Conservation (phyloP, 164 flowering plant species). For the Cinnamomum micranthum region DNA sequence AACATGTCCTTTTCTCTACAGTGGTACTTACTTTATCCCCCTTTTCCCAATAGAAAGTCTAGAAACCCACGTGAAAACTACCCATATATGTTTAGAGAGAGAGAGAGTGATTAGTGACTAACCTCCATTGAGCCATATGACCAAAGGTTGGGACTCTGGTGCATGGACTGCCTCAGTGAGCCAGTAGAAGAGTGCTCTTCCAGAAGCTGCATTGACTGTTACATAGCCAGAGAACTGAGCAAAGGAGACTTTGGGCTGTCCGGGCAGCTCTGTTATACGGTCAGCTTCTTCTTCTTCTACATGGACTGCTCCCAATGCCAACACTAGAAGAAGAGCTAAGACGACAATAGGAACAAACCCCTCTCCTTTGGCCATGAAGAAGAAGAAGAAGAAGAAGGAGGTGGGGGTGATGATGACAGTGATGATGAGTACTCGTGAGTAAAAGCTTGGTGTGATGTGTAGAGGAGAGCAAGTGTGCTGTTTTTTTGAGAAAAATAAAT, state of each 20-base stretch:
- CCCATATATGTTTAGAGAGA: neutral
- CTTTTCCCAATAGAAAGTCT: too few relatives aligned
- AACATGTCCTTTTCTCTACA: too few relatives aligned
- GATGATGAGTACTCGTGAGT: conserved; percentile 4
- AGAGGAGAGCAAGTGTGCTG: conserved; percentile 6
- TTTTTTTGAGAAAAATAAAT: conserved; percentile 29
- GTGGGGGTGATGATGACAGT: conserved; percentile 1
- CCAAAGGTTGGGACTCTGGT: conserved; percentile 2
- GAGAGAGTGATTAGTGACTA: neutral
- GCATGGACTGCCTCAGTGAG: conserved; percentile 3
- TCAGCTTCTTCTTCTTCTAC: conserved; percentile 14
- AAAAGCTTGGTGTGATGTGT: conserved; percentile 15
- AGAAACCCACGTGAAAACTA: neutral
- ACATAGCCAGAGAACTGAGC: conserved; percentile 19
- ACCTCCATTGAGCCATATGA: conserved; percentile 9
- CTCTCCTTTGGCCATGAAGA: conserved; percentile 19
- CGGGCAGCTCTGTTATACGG: conserved; percentile 16
- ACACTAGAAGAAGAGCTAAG: conserved; percentile 10
- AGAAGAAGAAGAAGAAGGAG: conserved; percentile 4
- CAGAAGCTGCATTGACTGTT: conserved; percentile 4
- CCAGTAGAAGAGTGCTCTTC: conserved; percentile 8
- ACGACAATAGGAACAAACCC: conserved; percentile 13
- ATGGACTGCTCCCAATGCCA: conserved; percentile 9
- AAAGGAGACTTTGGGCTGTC: conserved; percentile 19
- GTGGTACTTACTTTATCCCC: too few relatives aligned